Conservation (phyloP, 2,329 filamentous ascomycete species). For the Colletotrichum agaves region DNA sequence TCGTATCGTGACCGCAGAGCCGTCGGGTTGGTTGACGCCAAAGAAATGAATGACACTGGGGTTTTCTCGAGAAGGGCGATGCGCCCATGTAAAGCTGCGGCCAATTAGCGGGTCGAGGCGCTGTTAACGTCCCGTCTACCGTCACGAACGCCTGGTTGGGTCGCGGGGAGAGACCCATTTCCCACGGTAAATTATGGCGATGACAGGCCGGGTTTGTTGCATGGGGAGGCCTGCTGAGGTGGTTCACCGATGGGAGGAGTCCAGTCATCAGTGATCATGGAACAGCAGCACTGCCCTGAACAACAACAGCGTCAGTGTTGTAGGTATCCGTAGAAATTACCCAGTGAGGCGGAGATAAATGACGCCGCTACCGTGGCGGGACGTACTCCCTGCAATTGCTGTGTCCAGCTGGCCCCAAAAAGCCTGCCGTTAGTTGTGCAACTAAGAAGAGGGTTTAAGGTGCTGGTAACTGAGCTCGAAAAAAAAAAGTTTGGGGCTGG, state of each 20-base stretch:
- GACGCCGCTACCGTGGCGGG: slow-evolving; percentile 10
- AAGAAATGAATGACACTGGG: background rate
- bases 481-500: background rate
- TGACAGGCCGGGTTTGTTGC: slow-evolving; percentile 3
- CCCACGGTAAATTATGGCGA: background rate
- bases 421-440: slow-evolving; percentile 5
- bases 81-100: slow-evolving; percentile 28
- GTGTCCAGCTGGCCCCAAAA: background rate
- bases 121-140: slow-evolving; percentile 15
- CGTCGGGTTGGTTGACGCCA: background rate
- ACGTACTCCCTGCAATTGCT: slow-evolving; percentile 2
- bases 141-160: slow-evolving; percentile 4
- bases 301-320: slow-evolving; percentile 7
- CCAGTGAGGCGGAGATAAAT: slow-evolving; percentile 28
- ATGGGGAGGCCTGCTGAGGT: slow-evolving; percentile 16
- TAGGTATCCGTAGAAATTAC: slow-evolving; percentile 24
- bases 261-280: background rate
- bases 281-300: slow-evolving; percentile 29
- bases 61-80: slow-evolving; percentile 4
- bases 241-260: background rate
- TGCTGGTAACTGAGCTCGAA: background rate
- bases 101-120: slow-evolving; percentile 35
- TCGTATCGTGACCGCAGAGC: background rate
- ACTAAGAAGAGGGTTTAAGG: background rate
- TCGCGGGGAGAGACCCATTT: slow-evolving; percentile 6